Evolutionary conservation across 257 asterid genomes (phyloP).

Genomic region (Plectranthus barbatus): DNA sequence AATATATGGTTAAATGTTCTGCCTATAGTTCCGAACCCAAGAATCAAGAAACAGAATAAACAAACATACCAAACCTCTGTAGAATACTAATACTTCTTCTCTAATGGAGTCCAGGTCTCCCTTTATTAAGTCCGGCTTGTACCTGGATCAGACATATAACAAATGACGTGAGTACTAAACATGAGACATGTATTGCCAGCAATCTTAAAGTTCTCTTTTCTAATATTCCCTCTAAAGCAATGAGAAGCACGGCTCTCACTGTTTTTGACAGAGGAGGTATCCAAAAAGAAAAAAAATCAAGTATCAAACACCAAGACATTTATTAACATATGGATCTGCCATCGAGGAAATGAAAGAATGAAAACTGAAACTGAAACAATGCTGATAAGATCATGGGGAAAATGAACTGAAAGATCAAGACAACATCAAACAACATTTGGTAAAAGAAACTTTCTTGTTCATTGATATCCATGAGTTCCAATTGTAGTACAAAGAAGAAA

Average conservation of each 20-base stretch:
- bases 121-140: constrained; percentile 72
- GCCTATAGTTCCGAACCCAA: background rate
- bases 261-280: too few relatives aligned
- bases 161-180: background rate
- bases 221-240: background rate
- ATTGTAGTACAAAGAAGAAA: background rate
- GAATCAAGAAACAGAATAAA: background rate
- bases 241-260: background rate
- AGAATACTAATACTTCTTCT: constrained; percentile 63
- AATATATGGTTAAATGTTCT: background rate
- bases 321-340: background rate
- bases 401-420: background rate
- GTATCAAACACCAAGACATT: background rate
- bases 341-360: background rate
- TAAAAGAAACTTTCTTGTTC: too few relatives aligned
- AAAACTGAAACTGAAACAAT: background rate
- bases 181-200: background rate
- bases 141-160: constrained; percentile 39
- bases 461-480: background rate
- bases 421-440: background rate
- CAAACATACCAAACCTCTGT: constrained; percentile 43
- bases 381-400: background rate
- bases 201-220: background rate
- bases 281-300: background rate
- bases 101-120: constrained; percentile 94